These are phyloP conservation scores for Clathrospora elynae DNA, from an alignment of 2,329 filamentous ascomycete species.

Conservation along the genomic window DNA sequence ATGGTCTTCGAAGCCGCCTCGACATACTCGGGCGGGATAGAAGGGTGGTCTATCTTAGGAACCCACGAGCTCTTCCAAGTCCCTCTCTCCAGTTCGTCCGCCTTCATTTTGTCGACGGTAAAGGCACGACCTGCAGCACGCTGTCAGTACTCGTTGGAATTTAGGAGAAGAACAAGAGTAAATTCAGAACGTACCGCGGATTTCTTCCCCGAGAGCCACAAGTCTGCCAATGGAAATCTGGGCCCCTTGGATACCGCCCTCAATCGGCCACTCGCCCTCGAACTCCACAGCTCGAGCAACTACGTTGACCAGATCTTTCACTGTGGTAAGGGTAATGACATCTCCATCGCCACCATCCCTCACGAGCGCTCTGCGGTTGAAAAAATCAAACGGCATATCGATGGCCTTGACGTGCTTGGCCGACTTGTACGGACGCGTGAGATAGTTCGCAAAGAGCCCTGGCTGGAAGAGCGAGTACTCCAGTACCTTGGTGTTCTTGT, in stretches of 20 bases:
- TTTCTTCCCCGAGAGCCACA: constrained; percentile 21
- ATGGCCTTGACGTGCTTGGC: constrained; percentile 50
- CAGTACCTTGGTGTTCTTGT: constrained; percentile 55
- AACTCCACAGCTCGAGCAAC: constrained; percentile 25
- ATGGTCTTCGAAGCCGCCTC: constrained; percentile 43
- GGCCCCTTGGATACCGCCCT: constrained; percentile 23
- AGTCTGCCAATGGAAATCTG: constrained; percentile 7
- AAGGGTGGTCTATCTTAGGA: constrained; percentile 31
- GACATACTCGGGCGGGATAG: constrained; percentile 43
- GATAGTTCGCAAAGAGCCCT: constrained; percentile 59
- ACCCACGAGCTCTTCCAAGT: constrained; percentile 48
- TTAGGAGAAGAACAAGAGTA: background rate
- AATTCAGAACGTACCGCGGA: constrained; percentile 16
- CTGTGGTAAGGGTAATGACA: constrained; percentile 22
- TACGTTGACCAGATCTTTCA: constrained; percentile 23
- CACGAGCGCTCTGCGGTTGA: constrained; percentile 1
- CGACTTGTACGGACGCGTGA: constrained; percentile 55
- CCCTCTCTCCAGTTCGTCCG: constrained; percentile 49
- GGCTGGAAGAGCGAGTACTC: constrained; percentile 62
- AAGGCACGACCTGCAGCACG: constrained; percentile 48
- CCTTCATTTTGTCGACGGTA: constrained; percentile 50
- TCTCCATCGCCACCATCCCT: constrained; percentile 44
- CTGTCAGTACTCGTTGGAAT: background rate
- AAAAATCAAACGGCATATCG: background rate
- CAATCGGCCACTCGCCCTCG: constrained; percentile 27